Conservation (phyloP, 805 yeast genomes). For the Ogataea nakhonphanomensis region DNA sequence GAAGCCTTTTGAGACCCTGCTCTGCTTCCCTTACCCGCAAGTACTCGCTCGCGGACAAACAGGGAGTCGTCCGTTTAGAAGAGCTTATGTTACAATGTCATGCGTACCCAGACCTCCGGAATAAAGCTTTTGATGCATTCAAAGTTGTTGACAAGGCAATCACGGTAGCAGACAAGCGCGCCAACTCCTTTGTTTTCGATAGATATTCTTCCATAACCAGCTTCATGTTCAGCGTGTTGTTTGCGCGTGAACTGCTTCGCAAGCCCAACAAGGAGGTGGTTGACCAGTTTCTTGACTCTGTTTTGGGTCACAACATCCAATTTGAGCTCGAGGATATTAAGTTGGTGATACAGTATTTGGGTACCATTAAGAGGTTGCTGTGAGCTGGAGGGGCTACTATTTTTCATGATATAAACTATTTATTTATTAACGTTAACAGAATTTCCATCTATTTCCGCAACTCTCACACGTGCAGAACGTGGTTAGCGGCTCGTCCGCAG, state of each 20-base stretch:
- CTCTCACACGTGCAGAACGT: constrained; percentile 97
- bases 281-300: constrained; percentile 14
- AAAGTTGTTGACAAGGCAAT: constrained; percentile 14
- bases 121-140: constrained; percentile 15
- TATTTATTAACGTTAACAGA: constrained; percentile 46
- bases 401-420: constrained; percentile 3
- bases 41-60: constrained; percentile 9
- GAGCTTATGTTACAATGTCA: constrained; percentile 16
- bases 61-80: constrained; percentile 16
- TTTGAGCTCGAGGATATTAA: constrained; percentile 12
- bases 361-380: constrained; percentile 10
- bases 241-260: constrained; percentile 13
- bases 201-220: constrained; percentile 9
- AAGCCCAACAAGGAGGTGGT: constrained; percentile 12
- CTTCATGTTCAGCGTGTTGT: constrained; percentile 10
- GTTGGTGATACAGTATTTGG: constrained; percentile 14
- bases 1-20: background rate
- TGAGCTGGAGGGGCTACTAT: background rate
- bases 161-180: constrained; percentile 13
- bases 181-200: constrained; percentile 9
- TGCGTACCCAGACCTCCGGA: constrained; percentile 14
- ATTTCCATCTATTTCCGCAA: constrained; percentile 98
- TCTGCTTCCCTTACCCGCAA: constrained; percentile 6
- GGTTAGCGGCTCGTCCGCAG: constrained; percentile 98
- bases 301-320: constrained; percentile 12